Percentiles rank a stretch among this genome's conserved stretches.
phyloP scores from a whole-genome alignment of 1,284 basidiomycete species.

The Rhodotorula sp. region DNA sequence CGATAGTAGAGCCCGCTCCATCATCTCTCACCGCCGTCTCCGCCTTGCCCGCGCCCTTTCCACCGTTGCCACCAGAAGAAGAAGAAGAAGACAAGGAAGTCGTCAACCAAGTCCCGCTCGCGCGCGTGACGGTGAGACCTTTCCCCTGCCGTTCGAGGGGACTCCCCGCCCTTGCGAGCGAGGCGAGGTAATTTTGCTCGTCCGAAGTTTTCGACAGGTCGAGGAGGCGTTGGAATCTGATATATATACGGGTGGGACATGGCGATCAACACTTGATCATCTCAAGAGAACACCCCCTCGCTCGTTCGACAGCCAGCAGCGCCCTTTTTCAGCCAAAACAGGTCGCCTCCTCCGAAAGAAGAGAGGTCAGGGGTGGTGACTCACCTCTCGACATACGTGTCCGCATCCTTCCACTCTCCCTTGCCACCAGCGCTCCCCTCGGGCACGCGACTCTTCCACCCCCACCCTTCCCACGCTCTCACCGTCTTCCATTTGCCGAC shows the following conservation, averaged over 20 bases:
- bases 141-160: slow-evolving; percentile 24
- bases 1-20: too few species aligned
- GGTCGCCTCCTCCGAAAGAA: too few species aligned
- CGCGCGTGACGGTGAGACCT: slow-evolving; percentile 24
- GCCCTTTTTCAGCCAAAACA: too few species aligned
- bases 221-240: slow-evolving; percentile 34
- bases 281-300: too few species aligned
- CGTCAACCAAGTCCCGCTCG: slow-evolving; percentile 28
- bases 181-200: slow-evolving; percentile 29
- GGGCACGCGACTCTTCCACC: slow-evolving; percentile 29
- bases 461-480: slow-evolving; percentile 30
- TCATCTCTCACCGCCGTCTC: too few species aligned
- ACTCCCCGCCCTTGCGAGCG: slow-evolving; percentile 19
- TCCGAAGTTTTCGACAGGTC: slow-evolving; percentile 21
- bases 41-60: not conserved
- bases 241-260: not conserved
- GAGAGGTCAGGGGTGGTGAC: not conserved
- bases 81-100: not conserved
- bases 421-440: slow-evolving; percentile 5
- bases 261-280: too few species aligned
- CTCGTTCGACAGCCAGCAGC: too few species aligned
- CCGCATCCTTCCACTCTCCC: slow-evolving; percentile 20
- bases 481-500: not conserved
- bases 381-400: slow-evolving; percentile 26
- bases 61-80: not conserved